phyloP scores from a whole-genome alignment of 192 early-diverging fungal genomes.

The Coemansia furcata region DNA sequence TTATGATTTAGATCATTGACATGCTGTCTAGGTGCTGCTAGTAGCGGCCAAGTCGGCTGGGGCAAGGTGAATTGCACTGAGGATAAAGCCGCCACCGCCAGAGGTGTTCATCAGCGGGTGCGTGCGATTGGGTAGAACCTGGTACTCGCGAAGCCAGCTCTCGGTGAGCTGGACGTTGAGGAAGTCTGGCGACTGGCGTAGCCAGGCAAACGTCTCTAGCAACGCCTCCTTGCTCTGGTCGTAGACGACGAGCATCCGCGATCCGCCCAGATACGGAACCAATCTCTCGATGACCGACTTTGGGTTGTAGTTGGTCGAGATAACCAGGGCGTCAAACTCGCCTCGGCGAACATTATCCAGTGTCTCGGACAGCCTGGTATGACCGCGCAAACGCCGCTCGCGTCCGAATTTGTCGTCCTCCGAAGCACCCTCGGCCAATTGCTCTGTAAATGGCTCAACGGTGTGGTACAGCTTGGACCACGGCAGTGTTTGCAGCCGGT shows the following conservation, averaged over 20 bases:
- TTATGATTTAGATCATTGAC: background rate
- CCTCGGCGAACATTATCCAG: slow-evolving; percentile 57
- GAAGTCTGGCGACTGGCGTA: slow-evolving; percentile 67
- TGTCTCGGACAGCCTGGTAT: slow-evolving; percentile 51
- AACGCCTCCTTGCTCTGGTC: slow-evolving; percentile 65
- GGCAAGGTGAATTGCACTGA: slow-evolving; percentile 61
- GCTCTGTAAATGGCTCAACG: slow-evolving; percentile 56
- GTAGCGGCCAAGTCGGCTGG: background rate
- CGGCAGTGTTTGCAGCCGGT: slow-evolving; percentile 63
- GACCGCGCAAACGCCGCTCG: slow-evolving; percentile 55
- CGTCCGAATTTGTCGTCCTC: slow-evolving; percentile 56
- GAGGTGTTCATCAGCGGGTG: slow-evolving; percentile 78
- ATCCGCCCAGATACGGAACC: slow-evolving; percentile 72
- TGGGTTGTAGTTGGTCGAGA: slow-evolving; percentile 77
- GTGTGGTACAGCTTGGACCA: slow-evolving; percentile 68
- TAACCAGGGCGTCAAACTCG: slow-evolving; percentile 72
- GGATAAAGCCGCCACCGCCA: slow-evolving; percentile 68
- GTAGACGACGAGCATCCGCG: slow-evolving; percentile 84
- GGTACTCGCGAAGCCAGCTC: slow-evolving; percentile 87
- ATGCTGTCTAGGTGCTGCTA: background rate
- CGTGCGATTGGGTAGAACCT: slow-evolving; percentile 76
- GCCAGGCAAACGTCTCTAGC: slow-evolving; percentile 60
- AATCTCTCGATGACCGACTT: slow-evolving; percentile 72
- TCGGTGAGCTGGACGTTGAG: slow-evolving; percentile 86
- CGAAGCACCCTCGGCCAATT: slow-evolving; percentile 51